phyloP scores from a whole-genome alignment of 2,329 filamentous ascomycete genomes.

The Neonectria hederae region DNA sequence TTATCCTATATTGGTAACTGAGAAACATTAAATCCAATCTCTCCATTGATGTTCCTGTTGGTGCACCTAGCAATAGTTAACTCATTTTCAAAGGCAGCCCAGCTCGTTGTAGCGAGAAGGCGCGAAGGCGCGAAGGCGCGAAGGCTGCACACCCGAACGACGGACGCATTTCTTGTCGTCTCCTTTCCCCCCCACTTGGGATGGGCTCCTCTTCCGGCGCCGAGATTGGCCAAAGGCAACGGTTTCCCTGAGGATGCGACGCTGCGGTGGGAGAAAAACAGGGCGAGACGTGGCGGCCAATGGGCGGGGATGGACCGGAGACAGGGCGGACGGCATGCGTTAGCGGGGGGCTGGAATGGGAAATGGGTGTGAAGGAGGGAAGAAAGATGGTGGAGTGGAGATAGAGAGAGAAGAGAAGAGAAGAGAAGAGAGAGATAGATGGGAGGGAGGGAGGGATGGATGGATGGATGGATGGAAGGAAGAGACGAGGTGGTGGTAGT shows the following conservation, averaged over 20 bases:
- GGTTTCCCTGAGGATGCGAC: conserved; percentile 10
- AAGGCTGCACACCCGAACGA: conserved; percentile 15
- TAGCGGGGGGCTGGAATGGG: conserved; percentile 23
- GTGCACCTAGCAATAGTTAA: too few species aligned
- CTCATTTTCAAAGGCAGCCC: not conserved
- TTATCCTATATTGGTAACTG: too few species aligned
- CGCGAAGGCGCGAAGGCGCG: not conserved
- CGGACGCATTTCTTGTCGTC: not conserved
- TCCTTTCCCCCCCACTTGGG: conserved; percentile 2
- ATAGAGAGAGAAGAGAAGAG: not conserved
- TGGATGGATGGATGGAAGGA: not conserved
- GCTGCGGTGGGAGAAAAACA: conserved; percentile 22
- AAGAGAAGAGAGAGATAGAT: not conserved
- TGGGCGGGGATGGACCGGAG: conserved; percentile 18
- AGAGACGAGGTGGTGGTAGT: conserved; percentile 32
- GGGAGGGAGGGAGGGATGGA: not conserved
- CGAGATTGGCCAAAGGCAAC: conserved; percentile 20
- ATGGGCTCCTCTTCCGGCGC: not conserved
- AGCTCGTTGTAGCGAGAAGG: not conserved
- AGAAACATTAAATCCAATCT: too few species aligned
- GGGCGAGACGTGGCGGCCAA: conserved; percentile 34
- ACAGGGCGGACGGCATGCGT: conserved; percentile 43
- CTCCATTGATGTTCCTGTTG: too few species aligned
- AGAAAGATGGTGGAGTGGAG: conserved; percentile 24
- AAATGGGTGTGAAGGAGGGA: conserved; percentile 20